These are phyloP conservation scores for Calonectria ilicicola DNA, from an alignment of 2,329 filamentous ascomycete species.

Conservation along the genomic window DNA sequence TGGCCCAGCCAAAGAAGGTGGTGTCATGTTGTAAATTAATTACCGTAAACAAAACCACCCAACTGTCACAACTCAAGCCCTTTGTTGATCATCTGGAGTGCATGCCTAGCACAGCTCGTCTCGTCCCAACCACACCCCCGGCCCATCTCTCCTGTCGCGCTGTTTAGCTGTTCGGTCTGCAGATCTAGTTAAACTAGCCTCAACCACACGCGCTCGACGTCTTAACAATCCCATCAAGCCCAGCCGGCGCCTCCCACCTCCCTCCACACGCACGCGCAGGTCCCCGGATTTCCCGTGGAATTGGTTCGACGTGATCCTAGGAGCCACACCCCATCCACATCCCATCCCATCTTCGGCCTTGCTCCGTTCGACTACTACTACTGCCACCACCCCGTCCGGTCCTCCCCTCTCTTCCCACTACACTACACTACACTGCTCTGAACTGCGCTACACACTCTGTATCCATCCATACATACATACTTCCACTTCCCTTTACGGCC, in stretches of 20 bases:
- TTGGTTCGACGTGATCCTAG: constrained; percentile 44
- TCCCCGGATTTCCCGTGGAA: constrained; percentile 45
- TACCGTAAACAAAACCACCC: background rate
- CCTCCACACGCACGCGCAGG: constrained; percentile 5
- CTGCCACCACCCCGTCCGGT: constrained; percentile 23
- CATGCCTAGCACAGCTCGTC: constrained; percentile 13
- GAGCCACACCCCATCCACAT: constrained; percentile 8
- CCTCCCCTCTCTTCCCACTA: constrained; percentile 18
- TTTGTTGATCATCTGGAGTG: constrained; percentile 19
- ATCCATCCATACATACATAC: constrained; percentile 11
- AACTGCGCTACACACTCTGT: background rate
- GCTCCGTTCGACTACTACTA: constrained; percentile 9
- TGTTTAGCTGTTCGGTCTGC: constrained; percentile 29
- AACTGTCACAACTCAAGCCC: background rate
- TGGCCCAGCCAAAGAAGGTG: background rate
- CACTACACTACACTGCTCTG: background rate
- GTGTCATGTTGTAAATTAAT: background rate
- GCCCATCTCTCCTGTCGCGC: no score
- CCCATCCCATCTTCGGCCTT: constrained; percentile 20
- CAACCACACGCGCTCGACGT: background rate
- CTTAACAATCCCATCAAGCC: constrained; percentile 12
- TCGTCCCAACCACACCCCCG: no score
- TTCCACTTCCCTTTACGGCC: background rate
- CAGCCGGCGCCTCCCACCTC: constrained; percentile 5
- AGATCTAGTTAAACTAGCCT: constrained; percentile 21